A percentile compares a stretch with the other conserved stretches of the same genome.
These are phyloP conservation scores for Kingdonia uniflora DNA, from an alignment of 164 flowering plant species.

Conservation along the genomic window DNA sequence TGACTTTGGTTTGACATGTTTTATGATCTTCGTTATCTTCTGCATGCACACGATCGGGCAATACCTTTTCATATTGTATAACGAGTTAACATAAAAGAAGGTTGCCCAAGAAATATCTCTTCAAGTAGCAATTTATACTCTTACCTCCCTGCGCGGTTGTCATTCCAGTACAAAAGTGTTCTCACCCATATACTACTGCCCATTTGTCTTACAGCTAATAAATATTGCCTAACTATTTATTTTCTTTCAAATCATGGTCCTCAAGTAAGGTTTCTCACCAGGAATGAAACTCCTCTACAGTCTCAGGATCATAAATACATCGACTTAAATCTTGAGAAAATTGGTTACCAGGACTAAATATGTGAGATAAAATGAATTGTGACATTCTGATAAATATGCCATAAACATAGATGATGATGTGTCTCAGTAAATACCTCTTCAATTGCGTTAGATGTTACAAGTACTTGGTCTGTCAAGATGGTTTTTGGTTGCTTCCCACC, in stretches of 20 bases:
- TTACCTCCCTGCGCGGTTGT: constrained; percentile 1
- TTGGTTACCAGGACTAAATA: no score
- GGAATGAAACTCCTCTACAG: constrained; percentile 8
- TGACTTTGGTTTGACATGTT: not conserved
- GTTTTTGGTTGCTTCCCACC: not conserved
- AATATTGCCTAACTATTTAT: constrained; percentile 6
- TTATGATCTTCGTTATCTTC: not conserved
- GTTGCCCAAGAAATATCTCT: constrained; percentile 1
- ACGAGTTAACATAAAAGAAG: constrained; percentile 1
- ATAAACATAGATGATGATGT: constrained; percentile 8
- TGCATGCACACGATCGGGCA: not conserved
- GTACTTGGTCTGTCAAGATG: constrained; percentile 2
- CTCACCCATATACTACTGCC: not conserved
- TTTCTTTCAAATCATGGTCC: not conserved
- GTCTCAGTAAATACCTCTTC: constrained; percentile 4
- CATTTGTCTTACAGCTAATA: constrained; percentile 5
- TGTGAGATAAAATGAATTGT: constrained; percentile 5
- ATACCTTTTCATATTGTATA: not conserved
- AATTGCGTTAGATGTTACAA: constrained; percentile 1
- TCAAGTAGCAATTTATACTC: constrained; percentile 1
- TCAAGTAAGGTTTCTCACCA: constrained; percentile 1
- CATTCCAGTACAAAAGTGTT: constrained; percentile 9
- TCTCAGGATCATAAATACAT: constrained; percentile 4
- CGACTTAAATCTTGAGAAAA: not conserved
- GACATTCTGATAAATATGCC: constrained; percentile 11